Evolutionary conservation across 106 monocot species (phyloP).

Genomic region (Platanthera zijinensis): DNA sequence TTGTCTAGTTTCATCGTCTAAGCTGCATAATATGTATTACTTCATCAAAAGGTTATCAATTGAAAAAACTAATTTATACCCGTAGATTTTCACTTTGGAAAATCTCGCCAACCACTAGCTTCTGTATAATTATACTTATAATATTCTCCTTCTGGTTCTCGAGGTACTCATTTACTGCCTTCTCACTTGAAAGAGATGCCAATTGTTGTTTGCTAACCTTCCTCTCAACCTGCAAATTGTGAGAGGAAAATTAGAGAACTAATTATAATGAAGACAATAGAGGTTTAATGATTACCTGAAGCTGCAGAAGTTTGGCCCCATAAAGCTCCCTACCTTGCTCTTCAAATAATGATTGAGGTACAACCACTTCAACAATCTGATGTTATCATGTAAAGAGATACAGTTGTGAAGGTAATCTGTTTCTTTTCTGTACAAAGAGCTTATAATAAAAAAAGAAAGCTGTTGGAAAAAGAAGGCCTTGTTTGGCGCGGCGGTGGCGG

Average conservation of each 20-base stretch:
- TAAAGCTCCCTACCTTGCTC: slow-evolving; percentile 96
- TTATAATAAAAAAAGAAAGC: background rate
- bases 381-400: slow-evolving; percentile 8
- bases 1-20: background rate
- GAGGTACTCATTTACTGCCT: slow-evolving; percentile 61
- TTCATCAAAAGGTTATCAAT: background rate
- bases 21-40: background rate
- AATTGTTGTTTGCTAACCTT: slow-evolving; percentile 66
- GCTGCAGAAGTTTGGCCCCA: slow-evolving; percentile 73
- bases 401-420: background rate
- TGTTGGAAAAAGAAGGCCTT: background rate
- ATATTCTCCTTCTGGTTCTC: slow-evolving; percentile 70
- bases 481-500: no score
- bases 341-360: slow-evolving; percentile 87
- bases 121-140: slow-evolving; percentile 72
- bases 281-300: slow-evolving; percentile 51
- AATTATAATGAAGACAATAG: background rate
- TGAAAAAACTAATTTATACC: slow-evolving; percentile 23
- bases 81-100: slow-evolving; percentile 82
- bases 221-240: slow-evolving; percentile 39
- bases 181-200: slow-evolving; percentile 74
- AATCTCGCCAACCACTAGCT: slow-evolving; percentile 84
- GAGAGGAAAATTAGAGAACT: slow-evolving; percentile 13
- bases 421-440: no score
- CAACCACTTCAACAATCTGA: slow-evolving; percentile 88